A percentile compares a stretch with the other conserved stretches of the same genome.
phyloP scores from a whole-genome alignment of 345 rosid genomes.

The Arabis alpina region DNA sequence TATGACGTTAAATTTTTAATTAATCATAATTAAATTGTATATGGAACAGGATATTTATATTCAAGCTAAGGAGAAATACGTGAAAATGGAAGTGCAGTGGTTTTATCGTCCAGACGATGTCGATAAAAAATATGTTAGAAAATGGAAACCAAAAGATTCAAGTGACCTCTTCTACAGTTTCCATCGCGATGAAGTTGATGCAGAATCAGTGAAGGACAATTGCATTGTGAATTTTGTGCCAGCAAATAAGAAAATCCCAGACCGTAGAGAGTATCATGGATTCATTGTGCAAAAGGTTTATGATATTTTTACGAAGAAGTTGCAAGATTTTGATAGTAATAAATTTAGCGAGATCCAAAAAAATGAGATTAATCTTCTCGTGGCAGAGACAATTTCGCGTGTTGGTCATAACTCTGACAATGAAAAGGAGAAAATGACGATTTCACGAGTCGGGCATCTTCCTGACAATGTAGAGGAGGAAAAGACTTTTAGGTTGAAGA shows the following conservation, averaged over 20 bases:
- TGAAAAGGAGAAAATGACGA: no score
- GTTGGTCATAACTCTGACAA: no score
- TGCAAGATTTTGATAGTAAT: constrained; percentile 52
- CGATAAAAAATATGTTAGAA: constrained; percentile 61
- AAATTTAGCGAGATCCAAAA: constrained; percentile 52
- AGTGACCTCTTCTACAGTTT: constrained; percentile 83
- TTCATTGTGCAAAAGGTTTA: constrained; percentile 78
- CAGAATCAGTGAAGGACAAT: constrained; percentile 85
- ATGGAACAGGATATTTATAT: constrained; percentile 65
- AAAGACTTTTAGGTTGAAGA: no score
- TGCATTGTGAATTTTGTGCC: constrained; percentile 86
- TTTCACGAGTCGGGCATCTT: no score
- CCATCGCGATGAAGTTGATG: constrained; percentile 78
- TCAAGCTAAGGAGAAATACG: constrained; percentile 46
- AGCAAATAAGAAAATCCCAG: constrained; percentile 65
- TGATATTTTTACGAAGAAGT: constrained; percentile 51
- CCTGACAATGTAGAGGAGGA: no score
- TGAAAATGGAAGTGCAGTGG: constrained; percentile 84
- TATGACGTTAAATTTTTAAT: no score
- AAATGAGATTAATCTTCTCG: constrained; percentile 56
- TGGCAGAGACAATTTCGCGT: constrained; percentile 57
- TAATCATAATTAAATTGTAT: no score
- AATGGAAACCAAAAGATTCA: constrained; percentile 64
- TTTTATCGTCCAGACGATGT: constrained; percentile 91
- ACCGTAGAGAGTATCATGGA: constrained; percentile 61